A percentile compares a stretch with the other conserved stretches of the same genome.
These are phyloP conservation scores for Penicillium freii DNA, from an alignment of 2,329 filamentous ascomycete genomes.

Conservation along the genomic window DNA sequence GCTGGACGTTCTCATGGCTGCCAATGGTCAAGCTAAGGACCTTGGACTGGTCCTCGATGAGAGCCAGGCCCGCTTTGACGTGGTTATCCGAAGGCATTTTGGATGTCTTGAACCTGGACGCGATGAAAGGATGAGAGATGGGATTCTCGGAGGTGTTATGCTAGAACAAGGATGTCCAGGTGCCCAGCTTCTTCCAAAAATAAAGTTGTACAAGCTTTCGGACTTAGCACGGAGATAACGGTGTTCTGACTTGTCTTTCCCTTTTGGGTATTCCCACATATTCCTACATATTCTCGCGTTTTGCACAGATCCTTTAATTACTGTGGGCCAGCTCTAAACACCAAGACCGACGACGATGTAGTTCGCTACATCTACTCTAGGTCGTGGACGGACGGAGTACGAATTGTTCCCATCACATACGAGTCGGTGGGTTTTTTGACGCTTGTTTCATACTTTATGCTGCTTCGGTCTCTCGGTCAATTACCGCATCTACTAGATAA, in stretches of 20 bases:
- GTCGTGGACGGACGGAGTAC: no score
- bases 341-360: no score
- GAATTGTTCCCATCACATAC: no score
- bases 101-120: neutral
- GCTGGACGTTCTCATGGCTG: conserved; percentile 25
- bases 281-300: neutral
- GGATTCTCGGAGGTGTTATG: neutral
- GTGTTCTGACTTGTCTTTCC: neutral
- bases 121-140: neutral
- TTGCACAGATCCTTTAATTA: no score
- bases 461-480: no score
- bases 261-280: neutral
- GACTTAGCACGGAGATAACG: conserved; percentile 6
- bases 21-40: conserved; percentile 33
- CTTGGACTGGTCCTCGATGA: conserved; percentile 35
- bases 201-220: conserved; percentile 7
- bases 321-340: no score
- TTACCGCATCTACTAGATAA: no score
- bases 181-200: neutral
- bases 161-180: neutral
- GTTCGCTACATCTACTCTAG: no score
- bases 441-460: no score
- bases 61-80: conserved; percentile 20
- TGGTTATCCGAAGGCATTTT: conserved; percentile 20
- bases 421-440: no score